Evolutionary conservation across 176 grass and related monocot genomes (phyloP), one percentile per base, ranked within the genome.

Genomic region (Phoenix dactylifera): DNA sequence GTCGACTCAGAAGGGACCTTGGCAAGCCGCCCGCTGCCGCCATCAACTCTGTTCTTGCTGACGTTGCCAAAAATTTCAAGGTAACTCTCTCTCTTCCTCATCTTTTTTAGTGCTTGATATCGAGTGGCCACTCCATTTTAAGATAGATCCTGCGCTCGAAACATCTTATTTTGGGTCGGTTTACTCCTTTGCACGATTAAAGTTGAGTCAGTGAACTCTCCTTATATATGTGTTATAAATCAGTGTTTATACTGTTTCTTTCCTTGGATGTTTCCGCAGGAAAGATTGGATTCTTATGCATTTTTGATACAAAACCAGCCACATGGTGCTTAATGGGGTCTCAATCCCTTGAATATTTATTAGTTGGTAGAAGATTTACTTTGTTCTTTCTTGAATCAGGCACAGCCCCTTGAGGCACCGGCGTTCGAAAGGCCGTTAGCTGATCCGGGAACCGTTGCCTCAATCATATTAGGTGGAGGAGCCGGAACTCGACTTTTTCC

Each of bases 401-500:
- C 35, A 12, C 25, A 66, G 65, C 51, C 55, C 22, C 35, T 67
- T 16, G 23, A 29, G 22, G 49, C 68, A 18, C 76, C 70, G 10
- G 59, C 25, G 60, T 69, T 61, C 62, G 54, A 51, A 52, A 85
- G 52, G 52, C 71, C 63, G 20, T 22, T 26, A 17, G 81, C 76
- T n/a, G 60, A 67, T 51, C 85, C 89, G 24, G 75, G 80, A 60
- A 68, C 69, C 4, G 89, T 95, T 69, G 68, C 80, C 18, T 85
- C 89, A 55, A 89, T 95, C 70, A 86, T 89, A 70, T 70, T 95
- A 50, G 85, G 89, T 6, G 89, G 89, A 28, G 89, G 85, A 15
- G 81, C 76, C 5, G 85, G 89, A n/a, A 75, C 84, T 71, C 89
- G 82, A 5, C 85, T 95, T 54, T 89, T 95, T 56, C 89, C 89